phyloP scores from a whole-genome alignment of 352 stramenopile genomes.

The Phytophthora multivora region DNA sequence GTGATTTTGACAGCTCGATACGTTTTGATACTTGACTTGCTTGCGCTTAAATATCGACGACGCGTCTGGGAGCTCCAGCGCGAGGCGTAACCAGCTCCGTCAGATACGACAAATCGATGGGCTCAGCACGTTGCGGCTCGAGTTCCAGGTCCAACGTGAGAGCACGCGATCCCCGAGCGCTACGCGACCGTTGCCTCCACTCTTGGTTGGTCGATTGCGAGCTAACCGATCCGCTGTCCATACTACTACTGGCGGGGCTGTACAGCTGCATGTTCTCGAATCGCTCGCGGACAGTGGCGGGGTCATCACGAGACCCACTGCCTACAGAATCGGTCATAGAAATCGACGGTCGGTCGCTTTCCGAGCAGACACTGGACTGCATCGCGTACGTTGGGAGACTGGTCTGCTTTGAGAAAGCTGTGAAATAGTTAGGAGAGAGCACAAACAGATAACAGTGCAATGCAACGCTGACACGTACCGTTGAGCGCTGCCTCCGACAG shows the following conservation, averaged over 20 bases:
- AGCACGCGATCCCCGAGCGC: slow-evolving; percentile 14
- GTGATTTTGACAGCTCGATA: slow-evolving; percentile 19
- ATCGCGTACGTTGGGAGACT: slow-evolving; percentile 23
- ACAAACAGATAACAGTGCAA: background rate
- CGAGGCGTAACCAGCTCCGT: slow-evolving; percentile 45
- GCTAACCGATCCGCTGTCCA: slow-evolving; percentile 19
- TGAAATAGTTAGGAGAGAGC: background rate
- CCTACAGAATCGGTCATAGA: slow-evolving; percentile 47
- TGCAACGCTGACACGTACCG: slow-evolving; percentile 12
- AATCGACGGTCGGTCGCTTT: slow-evolving; percentile 26
- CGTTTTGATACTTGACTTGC: slow-evolving; percentile 3
- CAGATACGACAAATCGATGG: slow-evolving; percentile 58
- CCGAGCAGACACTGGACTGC: slow-evolving; percentile 31
- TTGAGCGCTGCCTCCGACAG: slow-evolving; percentile 19
- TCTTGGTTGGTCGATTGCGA: slow-evolving; percentile 16
- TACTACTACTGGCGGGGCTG: slow-evolving; percentile 21
- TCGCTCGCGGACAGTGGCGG: slow-evolving; percentile 13
- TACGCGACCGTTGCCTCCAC: slow-evolving; percentile 21
- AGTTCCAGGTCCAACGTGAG: slow-evolving; percentile 30
- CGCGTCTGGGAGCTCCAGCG: slow-evolving; percentile 18
- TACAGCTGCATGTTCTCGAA: slow-evolving; percentile 27
- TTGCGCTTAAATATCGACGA: slow-evolving; percentile 36
- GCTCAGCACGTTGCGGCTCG: slow-evolving; percentile 29
- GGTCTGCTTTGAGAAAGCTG: slow-evolving; percentile 30
- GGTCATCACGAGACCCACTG: slow-evolving; percentile 30